Conservation (phyloP, 2,329 filamentous ascomycete species). For the Sclerotinia glacialis region DNA sequence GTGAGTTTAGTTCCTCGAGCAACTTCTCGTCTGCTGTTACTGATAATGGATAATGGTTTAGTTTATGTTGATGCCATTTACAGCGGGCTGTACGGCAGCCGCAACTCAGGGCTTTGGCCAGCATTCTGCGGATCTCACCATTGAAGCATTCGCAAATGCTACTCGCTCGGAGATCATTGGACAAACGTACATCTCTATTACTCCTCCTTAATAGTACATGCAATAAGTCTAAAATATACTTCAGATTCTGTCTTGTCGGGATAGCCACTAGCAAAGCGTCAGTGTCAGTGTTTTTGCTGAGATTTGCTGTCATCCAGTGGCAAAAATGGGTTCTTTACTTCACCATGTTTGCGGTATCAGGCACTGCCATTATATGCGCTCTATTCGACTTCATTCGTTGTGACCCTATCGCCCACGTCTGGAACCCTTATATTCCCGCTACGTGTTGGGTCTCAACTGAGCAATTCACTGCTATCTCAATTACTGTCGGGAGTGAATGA, state of each 20-base stretch:
- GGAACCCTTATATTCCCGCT: constrained; percentile 22
- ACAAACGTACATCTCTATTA: constrained; percentile 22
- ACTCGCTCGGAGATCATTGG: constrained; percentile 26
- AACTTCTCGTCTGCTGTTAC: not conserved
- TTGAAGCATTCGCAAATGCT: constrained; percentile 16
- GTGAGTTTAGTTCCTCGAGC: not conserved
- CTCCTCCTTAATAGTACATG: not conserved
- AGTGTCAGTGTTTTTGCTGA: constrained; percentile 24
- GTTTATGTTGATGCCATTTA: constrained; percentile 25
- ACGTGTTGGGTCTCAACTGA: constrained; percentile 23
- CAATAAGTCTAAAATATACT: not conserved
- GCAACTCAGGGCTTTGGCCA: constrained; percentile 22
- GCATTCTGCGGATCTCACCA: constrained; percentile 19
- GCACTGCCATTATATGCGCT: constrained; percentile 19
- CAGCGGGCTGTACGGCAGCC: constrained; percentile 17
- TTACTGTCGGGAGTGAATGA: not conserved
- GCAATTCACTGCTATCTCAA: constrained; percentile 20
- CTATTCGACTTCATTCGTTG: constrained; percentile 27
- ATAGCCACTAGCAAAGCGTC: constrained; percentile 27
- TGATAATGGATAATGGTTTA: not conserved
- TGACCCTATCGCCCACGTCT: constrained; percentile 25
- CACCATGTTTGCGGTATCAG: constrained; percentile 18
- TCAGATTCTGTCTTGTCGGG: constrained; percentile 24
- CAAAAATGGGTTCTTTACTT: constrained; percentile 24
- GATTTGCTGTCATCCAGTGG: constrained; percentile 25